phyloP scores from a whole-genome alignment of 352 stramenopile species.

The Phytopythium boreale region DNA sequence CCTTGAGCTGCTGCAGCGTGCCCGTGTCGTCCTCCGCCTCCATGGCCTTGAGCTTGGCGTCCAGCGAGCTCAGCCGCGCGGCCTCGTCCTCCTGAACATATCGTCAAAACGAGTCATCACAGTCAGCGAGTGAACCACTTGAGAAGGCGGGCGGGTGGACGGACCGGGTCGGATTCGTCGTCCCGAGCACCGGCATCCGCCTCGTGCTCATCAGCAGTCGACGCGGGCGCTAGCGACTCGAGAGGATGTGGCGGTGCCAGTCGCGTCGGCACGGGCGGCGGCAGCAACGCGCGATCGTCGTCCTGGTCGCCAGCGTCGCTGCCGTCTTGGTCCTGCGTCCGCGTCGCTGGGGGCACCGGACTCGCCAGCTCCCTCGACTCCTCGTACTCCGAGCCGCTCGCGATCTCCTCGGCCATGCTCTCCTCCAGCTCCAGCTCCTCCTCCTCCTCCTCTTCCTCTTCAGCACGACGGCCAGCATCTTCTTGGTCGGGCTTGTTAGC shows the following conservation, averaged over 20 bases:
- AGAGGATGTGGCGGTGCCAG: constrained; percentile 1
- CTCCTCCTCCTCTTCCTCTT: constrained; percentile 4
- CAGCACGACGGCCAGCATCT: neutral
- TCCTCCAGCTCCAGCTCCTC: constrained; percentile 32
- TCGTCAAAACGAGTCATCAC: neutral
- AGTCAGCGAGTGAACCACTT: neutral
- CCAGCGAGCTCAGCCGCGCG: constrained; percentile 54
- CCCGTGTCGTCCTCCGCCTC: constrained; percentile 80
- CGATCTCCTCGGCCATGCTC: constrained; percentile 51
- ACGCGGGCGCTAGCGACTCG: neutral
- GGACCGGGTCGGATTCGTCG: constrained; percentile 59
- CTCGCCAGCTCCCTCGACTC: constrained; percentile 37
- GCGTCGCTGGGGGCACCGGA: neutral
- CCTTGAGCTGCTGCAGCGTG: constrained; percentile 75
- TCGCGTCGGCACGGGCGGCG: constrained; percentile 22
- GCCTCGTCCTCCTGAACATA: constrained; percentile 40
- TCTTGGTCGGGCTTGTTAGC: constrained; percentile 1
- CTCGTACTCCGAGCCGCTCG: constrained; percentile 52
- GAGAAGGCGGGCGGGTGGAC: neutral
- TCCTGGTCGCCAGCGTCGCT: constrained; percentile 12
- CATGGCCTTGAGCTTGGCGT: constrained; percentile 83
- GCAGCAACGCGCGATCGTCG: constrained; percentile 15
- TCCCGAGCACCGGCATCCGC: constrained; percentile 21
- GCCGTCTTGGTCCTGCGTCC: constrained; percentile 10
- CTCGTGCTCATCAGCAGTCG: neutral